A percentile compares a stretch with the other conserved stretches of the same genome.
phyloP scores from a whole-genome alignment of 2,329 filamentous ascomycete species.

The Penicillium sp. region DNA sequence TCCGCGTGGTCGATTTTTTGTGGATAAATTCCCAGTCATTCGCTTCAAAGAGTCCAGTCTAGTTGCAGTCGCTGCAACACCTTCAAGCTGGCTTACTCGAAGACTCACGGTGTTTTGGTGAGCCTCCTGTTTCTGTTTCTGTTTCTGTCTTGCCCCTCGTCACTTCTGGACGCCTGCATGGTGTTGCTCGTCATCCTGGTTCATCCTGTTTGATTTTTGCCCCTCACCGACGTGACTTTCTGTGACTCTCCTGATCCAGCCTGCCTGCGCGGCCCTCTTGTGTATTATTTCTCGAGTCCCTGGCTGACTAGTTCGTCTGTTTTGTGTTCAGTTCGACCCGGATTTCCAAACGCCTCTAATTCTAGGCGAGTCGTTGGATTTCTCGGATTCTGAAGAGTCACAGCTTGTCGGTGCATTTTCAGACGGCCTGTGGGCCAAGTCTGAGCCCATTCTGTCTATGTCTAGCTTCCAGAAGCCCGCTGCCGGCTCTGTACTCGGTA shows the following conservation, averaged over 20 bases:
- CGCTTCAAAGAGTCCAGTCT: constrained; percentile 45
- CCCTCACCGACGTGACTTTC: constrained; percentile 3
- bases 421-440: constrained; percentile 57
- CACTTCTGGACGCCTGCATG: constrained; percentile 29
- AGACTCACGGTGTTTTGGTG: constrained; percentile 49
- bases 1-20: constrained; percentile 39
- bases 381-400: constrained; percentile 49
- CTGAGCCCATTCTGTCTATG: constrained; percentile 72
- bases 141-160: constrained; percentile 17
- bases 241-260: constrained; percentile 9
- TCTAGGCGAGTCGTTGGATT: constrained; percentile 50
- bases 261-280: background rate
- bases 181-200: constrained; percentile 20
- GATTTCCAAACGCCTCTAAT: constrained; percentile 51
- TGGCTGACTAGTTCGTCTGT: constrained; percentile 20
- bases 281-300: constrained; percentile 1
- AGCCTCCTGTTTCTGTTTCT: constrained; percentile 24
- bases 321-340: constrained; percentile 40
- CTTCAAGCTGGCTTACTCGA: constrained; percentile 54
- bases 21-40: constrained; percentile 49
- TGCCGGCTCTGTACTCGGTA: constrained; percentile 78
- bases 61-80: constrained; percentile 49
- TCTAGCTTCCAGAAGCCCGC: constrained; percentile 78
- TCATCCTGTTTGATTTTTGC: constrained; percentile 13
- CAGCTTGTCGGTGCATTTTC: constrained; percentile 49